Conservation (phyloP, 306 rosid genomes). For the Trifolium dubium region DNA sequence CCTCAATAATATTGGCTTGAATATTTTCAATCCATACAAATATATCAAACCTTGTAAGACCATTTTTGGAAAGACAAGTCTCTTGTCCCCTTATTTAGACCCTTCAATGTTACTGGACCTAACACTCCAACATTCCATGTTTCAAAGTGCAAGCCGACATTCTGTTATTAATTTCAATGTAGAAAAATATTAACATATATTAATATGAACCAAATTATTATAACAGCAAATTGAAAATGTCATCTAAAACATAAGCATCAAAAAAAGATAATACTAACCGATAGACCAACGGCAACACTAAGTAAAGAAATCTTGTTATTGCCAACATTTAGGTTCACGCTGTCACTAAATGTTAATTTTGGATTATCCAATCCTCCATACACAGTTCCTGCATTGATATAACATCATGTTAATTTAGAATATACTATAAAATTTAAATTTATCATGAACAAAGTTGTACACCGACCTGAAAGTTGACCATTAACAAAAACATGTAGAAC, state of each 20-base stretch:
- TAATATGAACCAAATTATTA: background rate
- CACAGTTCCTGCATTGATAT: constrained; percentile 65
- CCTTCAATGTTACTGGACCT: constrained; percentile 72
- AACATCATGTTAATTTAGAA: background rate
- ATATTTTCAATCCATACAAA: background rate
- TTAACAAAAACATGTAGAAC: constrained; percentile 76
- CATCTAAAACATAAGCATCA: constrained; percentile 9
- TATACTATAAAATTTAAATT: background rate
- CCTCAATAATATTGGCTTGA: no score
- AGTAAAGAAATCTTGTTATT: constrained; percentile 86
- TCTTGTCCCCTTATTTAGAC: constrained; percentile 66
- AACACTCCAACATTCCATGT: constrained; percentile 69
- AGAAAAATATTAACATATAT: constrained; percentile 6
- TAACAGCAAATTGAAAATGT: background rate
- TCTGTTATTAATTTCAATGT: constrained; percentile 57
- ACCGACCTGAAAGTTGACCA: constrained; percentile 70
- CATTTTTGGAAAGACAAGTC: constrained; percentile 83
- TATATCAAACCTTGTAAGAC: constrained; percentile 72
- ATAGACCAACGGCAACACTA: constrained; percentile 83
- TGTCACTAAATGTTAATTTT: constrained; percentile 67
- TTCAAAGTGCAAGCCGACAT: constrained; percentile 86
- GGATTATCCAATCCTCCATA: constrained; percentile 62
- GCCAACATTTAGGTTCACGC: constrained; percentile 69
- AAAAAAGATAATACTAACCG: constrained; percentile 65
- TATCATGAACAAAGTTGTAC: background rate